Evolutionary conservation across 495 filamentous ascomycete genomes (phyloP), one percentile per base, ranked within the genome.

Genomic region (Cercophora sp.): DNA sequence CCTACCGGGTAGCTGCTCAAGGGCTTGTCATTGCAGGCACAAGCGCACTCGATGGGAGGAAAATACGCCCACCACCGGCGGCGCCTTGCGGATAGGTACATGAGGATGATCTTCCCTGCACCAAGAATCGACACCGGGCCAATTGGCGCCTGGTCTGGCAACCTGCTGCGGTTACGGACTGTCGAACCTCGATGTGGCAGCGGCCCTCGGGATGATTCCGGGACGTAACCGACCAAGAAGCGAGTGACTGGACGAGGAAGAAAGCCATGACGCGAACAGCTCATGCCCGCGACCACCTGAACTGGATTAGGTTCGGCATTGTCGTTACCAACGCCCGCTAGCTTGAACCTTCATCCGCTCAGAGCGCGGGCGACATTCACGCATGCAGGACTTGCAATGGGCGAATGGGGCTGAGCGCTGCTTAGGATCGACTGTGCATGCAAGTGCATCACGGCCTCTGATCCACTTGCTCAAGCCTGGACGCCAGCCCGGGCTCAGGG

Each of bases 1-100:
- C 60, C 40, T 52, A 57, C 57, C 41, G 51, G 53, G 39, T 42
- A 27, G 32, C 34, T 60, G 52, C 59, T 52, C 37, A 27, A 23
- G 20, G 35, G 31, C 51, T n/a, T 58, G 47, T 42, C 48, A 52
- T 59, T 52, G 36, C 48, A 49, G 55, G 19, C 55, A 32, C 45
- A 18, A n/a, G 45, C 35, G 43, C 18, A 37, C 52, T 36, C 44
- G 39, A 52, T 34, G 19, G 39, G 15, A 41, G 13, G 32, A 25
- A 35, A 8, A 8, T 20, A 20, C 23, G 15, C 27, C 18, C 15
- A 20, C 15, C 13, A 26, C 18, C 31, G 20, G 16, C 11, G n/a
- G 44, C 44, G 23, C 24, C 25, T 18, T 3, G 13, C 44, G 44
- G 44, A 31, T 48, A 48, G 27, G 2, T 16, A 22, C 44, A 42